Conservation (phyloP, 2,329 filamentous ascomycete genomes). For the Pestalotiopsis sp. region DNA sequence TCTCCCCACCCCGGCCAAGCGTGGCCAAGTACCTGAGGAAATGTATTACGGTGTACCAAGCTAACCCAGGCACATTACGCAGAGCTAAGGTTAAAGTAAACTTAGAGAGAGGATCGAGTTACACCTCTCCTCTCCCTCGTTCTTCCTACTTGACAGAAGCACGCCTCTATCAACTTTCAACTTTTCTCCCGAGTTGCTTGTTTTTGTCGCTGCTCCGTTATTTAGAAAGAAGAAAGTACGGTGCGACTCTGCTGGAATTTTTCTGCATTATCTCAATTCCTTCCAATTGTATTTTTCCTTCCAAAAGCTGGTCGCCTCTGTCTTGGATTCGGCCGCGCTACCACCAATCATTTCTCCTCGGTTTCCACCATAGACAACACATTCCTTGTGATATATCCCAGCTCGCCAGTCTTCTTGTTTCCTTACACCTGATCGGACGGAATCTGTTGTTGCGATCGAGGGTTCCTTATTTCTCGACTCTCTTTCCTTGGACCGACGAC, state of each 20-base stretch:
- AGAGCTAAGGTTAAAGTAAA: neutral
- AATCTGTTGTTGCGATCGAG: slow-evolving; percentile 16
- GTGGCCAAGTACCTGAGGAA: neutral
- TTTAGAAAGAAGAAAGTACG: slow-evolving; percentile 21
- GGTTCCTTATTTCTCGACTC: neutral
- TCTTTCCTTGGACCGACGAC: slow-evolving; percentile 17
- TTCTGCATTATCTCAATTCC: slow-evolving; percentile 28
- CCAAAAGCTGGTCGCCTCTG: slow-evolving; percentile 23
- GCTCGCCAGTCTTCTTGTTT: slow-evolving; percentile 10
- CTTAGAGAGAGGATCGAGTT: neutral
- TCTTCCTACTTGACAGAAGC: neutral
- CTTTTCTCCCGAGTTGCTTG: slow-evolving; percentile 19
- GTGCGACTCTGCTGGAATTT: slow-evolving; percentile 23
- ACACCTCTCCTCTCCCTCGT: neutral
- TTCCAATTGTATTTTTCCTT: slow-evolving; percentile 25
- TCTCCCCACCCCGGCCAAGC: neutral
- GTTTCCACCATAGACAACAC: slow-evolving; percentile 27
- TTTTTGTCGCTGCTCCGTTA: slow-evolving; percentile 11
- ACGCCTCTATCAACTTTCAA: neutral
- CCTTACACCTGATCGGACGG: slow-evolving; percentile 13
- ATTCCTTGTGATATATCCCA: slow-evolving; percentile 29
- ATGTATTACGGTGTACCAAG: neutral
- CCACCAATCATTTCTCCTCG: slow-evolving; percentile 11
- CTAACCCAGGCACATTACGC: neutral
- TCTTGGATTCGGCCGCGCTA: slow-evolving; percentile 27